phyloP scores from a whole-genome alignment of 179 eudicot species.

The Silene coronaria region DNA sequence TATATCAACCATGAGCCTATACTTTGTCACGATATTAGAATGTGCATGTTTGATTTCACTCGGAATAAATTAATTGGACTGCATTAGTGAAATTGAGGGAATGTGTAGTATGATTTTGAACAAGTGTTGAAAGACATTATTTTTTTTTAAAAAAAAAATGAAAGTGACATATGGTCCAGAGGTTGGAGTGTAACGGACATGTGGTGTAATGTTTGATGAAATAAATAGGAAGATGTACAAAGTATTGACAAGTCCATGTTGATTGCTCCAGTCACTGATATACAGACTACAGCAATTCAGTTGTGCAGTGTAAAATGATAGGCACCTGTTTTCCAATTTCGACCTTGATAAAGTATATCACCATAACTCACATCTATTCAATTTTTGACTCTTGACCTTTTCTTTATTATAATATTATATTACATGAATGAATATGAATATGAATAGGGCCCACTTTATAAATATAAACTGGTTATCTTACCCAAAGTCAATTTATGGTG shows the following conservation, averaged over 20 bases:
- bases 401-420: background rate
- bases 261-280: slow-evolving; percentile 29
- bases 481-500: slow-evolving; percentile 24
- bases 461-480: slow-evolving; percentile 3
- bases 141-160: background rate
- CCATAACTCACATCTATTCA: slow-evolving; percentile 30
- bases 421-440: background rate
- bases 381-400: slow-evolving; percentile 11
- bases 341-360: slow-evolving; percentile 33
- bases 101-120: no score
- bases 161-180: background rate
- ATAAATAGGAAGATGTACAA: background rate
- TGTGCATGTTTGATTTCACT: background rate
- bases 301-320: slow-evolving; percentile 29
- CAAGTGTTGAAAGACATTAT: no score
- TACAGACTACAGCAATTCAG: slow-evolving; percentile 39
- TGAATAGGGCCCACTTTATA: slow-evolving; percentile 19
- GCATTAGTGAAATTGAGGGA: background rate
- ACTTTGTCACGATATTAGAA: no score
- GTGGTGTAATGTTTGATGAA: slow-evolving; percentile 18
- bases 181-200: slow-evolving; percentile 19
- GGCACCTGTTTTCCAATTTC: slow-evolving; percentile 28
- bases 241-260: slow-evolving; percentile 33
- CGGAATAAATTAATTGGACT: background rate
- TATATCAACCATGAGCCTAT: no score